These are phyloP conservation scores for Xylaria sp. DNA, from an alignment of 495 filamentous ascomycete species.

Conservation along the genomic window DNA sequence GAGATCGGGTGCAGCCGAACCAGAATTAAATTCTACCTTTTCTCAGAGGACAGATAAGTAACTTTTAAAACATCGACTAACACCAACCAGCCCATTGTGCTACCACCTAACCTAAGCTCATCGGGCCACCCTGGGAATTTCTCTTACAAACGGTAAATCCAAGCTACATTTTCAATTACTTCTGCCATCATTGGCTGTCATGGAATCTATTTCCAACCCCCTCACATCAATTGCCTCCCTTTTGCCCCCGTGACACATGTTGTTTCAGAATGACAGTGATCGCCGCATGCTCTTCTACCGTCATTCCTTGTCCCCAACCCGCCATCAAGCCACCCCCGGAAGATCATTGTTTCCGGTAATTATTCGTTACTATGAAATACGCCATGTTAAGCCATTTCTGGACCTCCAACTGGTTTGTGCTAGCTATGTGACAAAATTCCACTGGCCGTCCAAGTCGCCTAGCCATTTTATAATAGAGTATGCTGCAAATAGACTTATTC, in stretches of 20 bases:
- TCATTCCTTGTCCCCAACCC: not conserved
- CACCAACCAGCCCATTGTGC: not conserved
- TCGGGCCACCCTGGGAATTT: not conserved
- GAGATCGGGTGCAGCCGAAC: slow-evolving; percentile 3
- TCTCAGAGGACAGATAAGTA: not conserved
- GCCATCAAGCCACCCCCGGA: slow-evolving; percentile 12
- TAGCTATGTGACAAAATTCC: not conserved
- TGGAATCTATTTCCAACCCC: not conserved
- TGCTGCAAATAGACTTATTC: too few species aligned
- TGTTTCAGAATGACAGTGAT: slow-evolving; percentile 17
- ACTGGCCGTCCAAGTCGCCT: not conserved
- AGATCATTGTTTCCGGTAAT: slow-evolving; percentile 7
- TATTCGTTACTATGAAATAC: not conserved
- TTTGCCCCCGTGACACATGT: slow-evolving; percentile 2
- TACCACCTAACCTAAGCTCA: not conserved
- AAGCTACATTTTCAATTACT: not conserved
- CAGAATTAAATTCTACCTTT: not conserved
- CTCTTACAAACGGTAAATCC: not conserved
- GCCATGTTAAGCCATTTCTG: not conserved
- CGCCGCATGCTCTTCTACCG: not conserved
- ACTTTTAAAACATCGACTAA: not conserved
- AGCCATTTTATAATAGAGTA: not conserved
- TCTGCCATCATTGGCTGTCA: not conserved
- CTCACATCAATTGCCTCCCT: not conserved
- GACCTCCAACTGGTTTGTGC: not conserved